These are phyloP conservation scores for Margaritispora aquatica DNA, from an alignment of 495 filamentous ascomycete genomes.

Conservation along the genomic window DNA sequence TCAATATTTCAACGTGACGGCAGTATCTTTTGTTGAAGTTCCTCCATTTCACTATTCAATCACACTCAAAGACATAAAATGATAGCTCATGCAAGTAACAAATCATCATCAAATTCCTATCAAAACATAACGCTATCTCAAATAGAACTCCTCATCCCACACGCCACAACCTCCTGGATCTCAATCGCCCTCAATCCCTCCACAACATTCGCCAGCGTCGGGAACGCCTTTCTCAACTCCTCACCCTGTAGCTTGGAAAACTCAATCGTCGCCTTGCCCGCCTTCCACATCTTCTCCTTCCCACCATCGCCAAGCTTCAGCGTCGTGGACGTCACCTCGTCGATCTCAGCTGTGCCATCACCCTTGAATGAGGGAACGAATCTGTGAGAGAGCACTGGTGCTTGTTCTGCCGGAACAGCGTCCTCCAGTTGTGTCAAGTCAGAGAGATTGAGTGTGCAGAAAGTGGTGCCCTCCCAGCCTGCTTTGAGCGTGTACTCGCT, in stretches of 20 bases:
- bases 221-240: slow-evolving; percentile 32
- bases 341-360: neutral
- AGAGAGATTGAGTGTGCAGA: neutral
- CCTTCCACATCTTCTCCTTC: slow-evolving; percentile 8
- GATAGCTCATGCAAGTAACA: too few species aligned
- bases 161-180: slow-evolving; percentile 39
- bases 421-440: neutral
- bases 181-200: slow-evolving; percentile 43
- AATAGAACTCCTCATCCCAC: slow-evolving; percentile 1
- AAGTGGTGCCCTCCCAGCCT: slow-evolving; percentile 40
- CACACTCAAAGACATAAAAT: too few species aligned
- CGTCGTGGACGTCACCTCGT: neutral
- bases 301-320: neutral
- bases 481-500: slow-evolving; percentile 32
- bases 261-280: neutral
- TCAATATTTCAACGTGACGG: too few species aligned
- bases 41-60: too few species aligned
- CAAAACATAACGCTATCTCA: neutral
- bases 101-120: too few species aligned
- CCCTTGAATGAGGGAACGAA: neutral
- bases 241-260: neutral
- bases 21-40: too few species aligned
- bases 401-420: neutral
- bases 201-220: slow-evolving; percentile 48
- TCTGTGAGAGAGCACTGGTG: neutral